Conservation (phyloP, 2,329 filamentous ascomycete genomes). For the Alternaria brassicicola region DNA sequence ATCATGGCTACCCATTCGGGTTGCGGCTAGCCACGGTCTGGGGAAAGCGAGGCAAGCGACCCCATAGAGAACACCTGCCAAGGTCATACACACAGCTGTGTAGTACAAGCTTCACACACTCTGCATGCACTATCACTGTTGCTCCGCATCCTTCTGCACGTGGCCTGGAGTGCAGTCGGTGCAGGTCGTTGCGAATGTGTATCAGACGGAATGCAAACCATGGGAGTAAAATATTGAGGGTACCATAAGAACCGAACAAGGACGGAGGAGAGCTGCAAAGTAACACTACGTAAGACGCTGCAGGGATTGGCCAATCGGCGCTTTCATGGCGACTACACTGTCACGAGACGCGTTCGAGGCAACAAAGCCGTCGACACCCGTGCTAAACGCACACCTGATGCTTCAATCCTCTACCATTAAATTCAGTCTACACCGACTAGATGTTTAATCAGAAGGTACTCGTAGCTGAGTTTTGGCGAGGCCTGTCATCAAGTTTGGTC, state of each 20-base stretch:
- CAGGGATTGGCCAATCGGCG: slow-evolving; percentile 25
- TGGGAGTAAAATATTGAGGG: background rate
- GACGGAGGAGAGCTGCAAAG: slow-evolving; percentile 1
- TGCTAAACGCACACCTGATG: slow-evolving; percentile 14
- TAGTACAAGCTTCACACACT: slow-evolving; percentile 19
- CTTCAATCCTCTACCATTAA: background rate
- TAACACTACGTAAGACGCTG: slow-evolving; percentile 30
- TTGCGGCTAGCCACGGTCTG: slow-evolving; percentile 44
- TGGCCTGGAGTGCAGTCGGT: background rate
- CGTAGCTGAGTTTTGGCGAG: background rate
- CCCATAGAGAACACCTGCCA: slow-evolving; percentile 19
- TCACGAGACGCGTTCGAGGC: slow-evolving; percentile 9
- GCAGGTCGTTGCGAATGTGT: background rate
- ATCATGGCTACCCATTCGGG: slow-evolving; percentile 26
- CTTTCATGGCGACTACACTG: slow-evolving; percentile 8
- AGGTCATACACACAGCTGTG: slow-evolving; percentile 6
- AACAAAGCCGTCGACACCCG: slow-evolving; percentile 41
- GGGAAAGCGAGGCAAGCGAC: slow-evolving; percentile 30
- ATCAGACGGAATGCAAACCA: too few relatives aligned
- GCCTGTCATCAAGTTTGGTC: background rate
- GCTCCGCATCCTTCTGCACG: background rate
- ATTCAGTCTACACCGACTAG: background rate
- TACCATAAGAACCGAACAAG: background rate
- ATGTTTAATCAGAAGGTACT: background rate
- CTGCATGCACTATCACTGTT: background rate